Conservation (phyloP, 2,329 filamentous ascomycete genomes). For the Tolypocladium endophyticum region DNA sequence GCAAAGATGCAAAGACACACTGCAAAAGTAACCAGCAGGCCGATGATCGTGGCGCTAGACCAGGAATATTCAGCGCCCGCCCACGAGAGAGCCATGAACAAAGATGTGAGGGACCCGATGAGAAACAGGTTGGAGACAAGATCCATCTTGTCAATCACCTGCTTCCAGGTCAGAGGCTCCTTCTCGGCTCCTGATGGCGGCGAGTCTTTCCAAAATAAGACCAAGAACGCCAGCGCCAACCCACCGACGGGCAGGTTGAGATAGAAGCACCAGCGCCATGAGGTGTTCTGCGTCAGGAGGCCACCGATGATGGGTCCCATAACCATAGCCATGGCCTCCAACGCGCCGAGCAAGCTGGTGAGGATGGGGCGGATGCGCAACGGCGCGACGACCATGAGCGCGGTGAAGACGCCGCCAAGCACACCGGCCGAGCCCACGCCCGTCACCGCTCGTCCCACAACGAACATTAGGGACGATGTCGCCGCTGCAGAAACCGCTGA, state of each 20-base stretch:
- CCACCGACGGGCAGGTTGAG: background rate
- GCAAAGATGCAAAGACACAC: background rate
- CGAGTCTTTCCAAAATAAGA: background rate
- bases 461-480: background rate
- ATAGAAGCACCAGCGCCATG: background rate
- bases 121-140: background rate
- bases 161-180: background rate
- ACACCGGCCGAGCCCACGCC: background rate
- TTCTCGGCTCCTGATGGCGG: background rate
- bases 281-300: background rate
- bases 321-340: background rate
- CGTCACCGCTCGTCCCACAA: background rate
- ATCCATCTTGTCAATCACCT: background rate
- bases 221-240: background rate
- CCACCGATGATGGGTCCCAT: background rate
- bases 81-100: constrained; percentile 37
- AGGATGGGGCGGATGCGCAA: background rate
- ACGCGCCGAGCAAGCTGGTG: background rate
- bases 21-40: constrained; percentile 14
- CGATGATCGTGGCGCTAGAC: constrained; percentile 20
- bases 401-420: background rate
- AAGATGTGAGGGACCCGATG: constrained; percentile 24
- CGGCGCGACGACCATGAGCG: background rate
- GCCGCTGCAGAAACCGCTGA: constrained; percentile 30
- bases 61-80: constrained; percentile 22